Percentiles rank a stretch among this genome's conserved stretches.
Conservation (phyloP, 257 asterid genomes). For the Hygrophila difformis region DNA sequence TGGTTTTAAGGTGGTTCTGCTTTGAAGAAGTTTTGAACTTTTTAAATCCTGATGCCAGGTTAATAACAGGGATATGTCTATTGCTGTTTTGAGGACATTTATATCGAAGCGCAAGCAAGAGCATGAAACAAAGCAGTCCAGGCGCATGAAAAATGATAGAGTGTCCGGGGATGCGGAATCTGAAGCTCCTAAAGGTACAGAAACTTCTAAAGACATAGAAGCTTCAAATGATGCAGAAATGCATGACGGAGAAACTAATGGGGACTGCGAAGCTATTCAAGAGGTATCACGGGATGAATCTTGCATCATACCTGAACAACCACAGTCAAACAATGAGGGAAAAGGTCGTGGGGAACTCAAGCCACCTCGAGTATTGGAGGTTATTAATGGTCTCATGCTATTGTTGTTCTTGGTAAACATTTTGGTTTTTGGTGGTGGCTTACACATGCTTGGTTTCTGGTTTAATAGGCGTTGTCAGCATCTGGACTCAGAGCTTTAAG, state of each 20-base stretch:
- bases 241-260: conserved; percentile 34
- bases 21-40: conserved; percentile 7
- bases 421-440: not conserved
- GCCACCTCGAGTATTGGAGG: conserved; percentile 89
- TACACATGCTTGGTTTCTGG: conserved; percentile 11
- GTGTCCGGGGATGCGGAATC: conserved; percentile 23
- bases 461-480: conserved; percentile 79
- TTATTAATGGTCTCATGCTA: conserved; percentile 20
- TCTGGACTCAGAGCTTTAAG: conserved; percentile 94
- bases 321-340: conserved; percentile 24
- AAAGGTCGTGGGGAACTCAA: conserved; percentile 44
- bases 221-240: conserved; percentile 19
- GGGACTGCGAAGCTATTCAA: conserved; percentile 32
- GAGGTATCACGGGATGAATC: conserved; percentile 33
- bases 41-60: conserved; percentile 44
- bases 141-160: conserved; percentile 36
- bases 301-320: conserved; percentile 29
- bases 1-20: not conserved
- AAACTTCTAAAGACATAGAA: no score
- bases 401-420: conserved; percentile 6
- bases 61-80: conserved; percentile 89
- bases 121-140: conserved; percentile 48
- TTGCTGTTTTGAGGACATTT: conserved; percentile 87
- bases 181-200: conserved; percentile 21
- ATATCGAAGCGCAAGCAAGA: conserved; percentile 57